phyloP scores from a whole-genome alignment of 495 filamentous ascomycete genomes.

The Penicillium goetzii region DNA sequence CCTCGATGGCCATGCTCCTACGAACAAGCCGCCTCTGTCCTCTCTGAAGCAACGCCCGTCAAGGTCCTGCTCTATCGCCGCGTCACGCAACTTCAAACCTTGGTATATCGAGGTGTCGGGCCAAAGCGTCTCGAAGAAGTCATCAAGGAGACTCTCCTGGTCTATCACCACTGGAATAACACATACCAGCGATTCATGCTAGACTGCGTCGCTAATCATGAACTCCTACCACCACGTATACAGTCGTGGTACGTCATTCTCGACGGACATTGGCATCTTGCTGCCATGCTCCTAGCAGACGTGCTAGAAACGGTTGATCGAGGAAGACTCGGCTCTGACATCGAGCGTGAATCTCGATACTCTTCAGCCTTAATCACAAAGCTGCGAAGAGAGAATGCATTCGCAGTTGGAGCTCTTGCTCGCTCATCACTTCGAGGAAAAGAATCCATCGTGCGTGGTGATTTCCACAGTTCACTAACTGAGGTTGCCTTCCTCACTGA shows the following conservation, averaged over 20 bases:
- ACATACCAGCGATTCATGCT: constrained; percentile 48
- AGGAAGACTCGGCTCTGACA: constrained; percentile 25
- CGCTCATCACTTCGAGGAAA: constrained; percentile 33
- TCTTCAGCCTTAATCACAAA: constrained; percentile 29
- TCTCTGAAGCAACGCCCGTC: constrained; percentile 50
- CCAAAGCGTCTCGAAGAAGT: constrained; percentile 38
- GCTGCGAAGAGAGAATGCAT: constrained; percentile 39
- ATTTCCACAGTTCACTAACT: constrained; percentile 32
- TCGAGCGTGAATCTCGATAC: constrained; percentile 31
- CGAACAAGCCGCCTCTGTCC: constrained; percentile 40
- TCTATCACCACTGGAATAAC: constrained; percentile 50
- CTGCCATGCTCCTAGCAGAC: constrained; percentile 49
- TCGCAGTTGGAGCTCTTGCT: constrained; percentile 43
- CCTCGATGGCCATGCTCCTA: constrained; percentile 50
- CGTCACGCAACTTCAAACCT: constrained; percentile 47
- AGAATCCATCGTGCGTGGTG: constrained; percentile 7
- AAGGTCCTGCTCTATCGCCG: constrained; percentile 54
- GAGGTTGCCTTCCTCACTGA: constrained; percentile 48
- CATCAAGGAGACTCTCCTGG: constrained; percentile 38
- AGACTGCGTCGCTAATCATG: constrained; percentile 47
- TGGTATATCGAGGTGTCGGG: constrained; percentile 34
- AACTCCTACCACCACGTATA: constrained; percentile 43
- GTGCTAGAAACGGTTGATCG: constrained; percentile 46
- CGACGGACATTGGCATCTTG: constrained; percentile 53
- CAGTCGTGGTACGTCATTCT: constrained; percentile 55